Base-by-base conservation (phyloP, 2,329 filamentous ascomycete species). In the Clarireedia hainanense region DNA sequence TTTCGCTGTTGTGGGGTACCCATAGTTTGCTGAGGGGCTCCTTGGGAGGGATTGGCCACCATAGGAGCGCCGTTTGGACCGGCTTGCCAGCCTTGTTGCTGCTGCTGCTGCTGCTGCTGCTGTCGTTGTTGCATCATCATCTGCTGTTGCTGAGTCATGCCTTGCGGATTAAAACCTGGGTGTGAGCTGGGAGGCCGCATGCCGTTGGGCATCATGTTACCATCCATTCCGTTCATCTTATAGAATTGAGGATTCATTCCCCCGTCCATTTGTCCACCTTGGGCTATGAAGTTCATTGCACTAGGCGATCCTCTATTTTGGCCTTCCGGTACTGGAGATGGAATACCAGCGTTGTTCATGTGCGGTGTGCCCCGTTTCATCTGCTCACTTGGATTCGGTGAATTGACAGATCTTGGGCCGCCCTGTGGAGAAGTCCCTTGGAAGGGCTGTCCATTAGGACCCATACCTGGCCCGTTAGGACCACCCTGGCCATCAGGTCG, bases 331-430 rank as follows among this genome's bases (percentile, higher is more conserved):
- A 88, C 76, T 6, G 84, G 87, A 24, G 85, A 90, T 24, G 86
- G 85, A 61, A 89, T 83, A 55, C 80, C 83, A 39, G 79, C 79
- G 57, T 81, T 81, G 64, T 80, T 81, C 78, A 90, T 84, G 70
- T 89, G 86, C 26, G 86, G 86, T 26, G 85, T 88, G 50, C 83
- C 83, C 50, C 88, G 84, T 76, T 89, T 89, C 79, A 90, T 89
- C 71, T 88, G 85, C 59, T 91, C 88, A 46, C 79, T 76, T 23
- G 88, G 86, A 67, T 89, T 91, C 37, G 88, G 88, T 10, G 88
- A 91, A 26, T 86, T 84, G 36, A 84, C 86, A 58, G 80, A 78
- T 66, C 86, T 80, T 60, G 77, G 60, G 47, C 80, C 84, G 48
- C 80, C 84, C 65, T 85, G 85, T 37, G 83, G 88, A 50, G 84